Evolutionary conservation across 2,329 filamentous ascomycete species (phyloP).

Genomic region (Cercospora zeina): DNA sequence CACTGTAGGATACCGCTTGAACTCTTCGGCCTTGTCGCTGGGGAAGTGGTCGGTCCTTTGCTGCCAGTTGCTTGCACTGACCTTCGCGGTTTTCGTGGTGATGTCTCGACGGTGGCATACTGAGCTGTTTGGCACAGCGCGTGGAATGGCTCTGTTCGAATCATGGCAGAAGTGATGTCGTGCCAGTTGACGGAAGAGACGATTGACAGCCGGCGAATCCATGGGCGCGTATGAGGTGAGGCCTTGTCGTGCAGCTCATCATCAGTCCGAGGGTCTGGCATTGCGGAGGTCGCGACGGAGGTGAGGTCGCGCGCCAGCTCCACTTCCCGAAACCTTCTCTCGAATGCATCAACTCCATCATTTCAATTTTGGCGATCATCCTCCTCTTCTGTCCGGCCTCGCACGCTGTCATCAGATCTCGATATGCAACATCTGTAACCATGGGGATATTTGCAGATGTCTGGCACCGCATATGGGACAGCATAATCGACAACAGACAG

Average conservation of each 20-base stretch:
- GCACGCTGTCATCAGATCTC: not conserved
- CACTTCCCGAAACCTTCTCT: conserved; percentile 13
- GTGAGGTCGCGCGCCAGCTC: conserved; percentile 9
- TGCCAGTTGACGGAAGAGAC: conserved; percentile 83
- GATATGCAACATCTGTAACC: not conserved
- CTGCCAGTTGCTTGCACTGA: conserved; percentile 76
- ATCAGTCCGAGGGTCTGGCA: not conserved
- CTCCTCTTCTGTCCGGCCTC: not conserved
- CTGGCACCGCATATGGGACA: conserved; percentile 35
- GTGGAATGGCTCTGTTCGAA: conserved; percentile 46
- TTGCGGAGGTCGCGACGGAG: conserved; percentile 11
- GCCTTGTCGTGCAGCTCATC: not conserved
- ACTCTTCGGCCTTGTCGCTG: conserved; percentile 76
- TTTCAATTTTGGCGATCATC: not conserved
- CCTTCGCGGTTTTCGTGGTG: conserved; percentile 40
- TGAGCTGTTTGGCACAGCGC: not conserved
- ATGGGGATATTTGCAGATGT: conserved; percentile 32
- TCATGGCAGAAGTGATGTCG: conserved; percentile 58
- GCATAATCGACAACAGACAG: conserved; percentile 38
- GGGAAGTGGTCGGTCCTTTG: conserved; percentile 75
- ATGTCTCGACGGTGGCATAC: conserved; percentile 25
- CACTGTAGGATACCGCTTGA: conserved; percentile 77
- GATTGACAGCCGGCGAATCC: conserved; percentile 77
- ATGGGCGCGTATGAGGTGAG: conserved; percentile 50
- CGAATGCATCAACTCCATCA: conserved; percentile 4